A percentile compares a stretch with the other conserved stretches of the same genome.
These are phyloP conservation scores for Eucalyptus tenuipes DNA, from an alignment of 345 rosid genomes.

Conservation along the genomic window DNA sequence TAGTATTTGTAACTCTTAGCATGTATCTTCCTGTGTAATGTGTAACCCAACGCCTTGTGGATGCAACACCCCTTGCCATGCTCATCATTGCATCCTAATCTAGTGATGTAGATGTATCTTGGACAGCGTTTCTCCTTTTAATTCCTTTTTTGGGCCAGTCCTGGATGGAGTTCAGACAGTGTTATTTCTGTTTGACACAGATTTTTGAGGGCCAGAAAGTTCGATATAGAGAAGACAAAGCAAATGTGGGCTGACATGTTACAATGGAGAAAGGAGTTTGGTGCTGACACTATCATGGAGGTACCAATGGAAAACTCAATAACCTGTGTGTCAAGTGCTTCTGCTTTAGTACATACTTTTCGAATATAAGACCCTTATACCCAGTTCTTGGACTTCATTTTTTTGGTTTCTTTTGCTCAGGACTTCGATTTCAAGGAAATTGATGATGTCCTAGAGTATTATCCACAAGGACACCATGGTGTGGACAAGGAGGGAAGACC, in stretches of 20 bases:
- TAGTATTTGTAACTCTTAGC: background rate
- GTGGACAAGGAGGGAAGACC: conserved; percentile 86
- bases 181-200: conserved; percentile 11
- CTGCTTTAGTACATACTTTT: background rate
- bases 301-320: conserved; percentile 1
- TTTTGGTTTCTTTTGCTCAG: conserved; percentile 10
- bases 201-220: conserved; percentile 83
- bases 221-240: conserved; percentile 72
- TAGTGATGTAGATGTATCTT: background rate
- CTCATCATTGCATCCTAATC: background rate
- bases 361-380: background rate
- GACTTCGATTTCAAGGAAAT: conserved; percentile 73
- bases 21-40: background rate
- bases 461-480: conserved; percentile 96
- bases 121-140: background rate
- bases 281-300: conserved; percentile 68
- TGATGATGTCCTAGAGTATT: conserved; percentile 57
- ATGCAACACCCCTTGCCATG: background rate
- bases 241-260: conserved; percentile 92
- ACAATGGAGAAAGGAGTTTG: conserved; percentile 73
- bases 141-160: background rate
- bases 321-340: background rate
- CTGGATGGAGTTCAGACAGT: background rate
- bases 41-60: background rate
- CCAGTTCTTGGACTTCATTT: background rate